Evolutionary conservation across 495 filamentous ascomycete genomes (phyloP).

Genomic region (Mytilinidion resinicola): DNA sequence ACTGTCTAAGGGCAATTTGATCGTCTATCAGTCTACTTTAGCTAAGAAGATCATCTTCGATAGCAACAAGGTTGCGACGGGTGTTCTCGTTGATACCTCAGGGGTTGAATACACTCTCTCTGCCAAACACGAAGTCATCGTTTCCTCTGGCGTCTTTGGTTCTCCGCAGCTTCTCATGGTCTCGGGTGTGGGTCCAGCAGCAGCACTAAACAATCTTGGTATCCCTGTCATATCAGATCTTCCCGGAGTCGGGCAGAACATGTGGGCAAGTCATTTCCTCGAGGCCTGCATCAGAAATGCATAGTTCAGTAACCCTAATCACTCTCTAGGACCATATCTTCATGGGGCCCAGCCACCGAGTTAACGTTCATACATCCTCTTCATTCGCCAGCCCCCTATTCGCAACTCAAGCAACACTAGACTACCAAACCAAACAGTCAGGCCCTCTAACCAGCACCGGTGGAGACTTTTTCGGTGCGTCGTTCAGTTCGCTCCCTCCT

Average conservation of each 20-base stretch:
- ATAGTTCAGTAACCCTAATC: not conserved
- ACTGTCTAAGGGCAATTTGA: constrained; percentile 22
- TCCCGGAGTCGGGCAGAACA: constrained; percentile 29
- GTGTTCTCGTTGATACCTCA: constrained; percentile 40
- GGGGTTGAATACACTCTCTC: constrained; percentile 37
- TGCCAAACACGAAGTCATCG: constrained; percentile 49
- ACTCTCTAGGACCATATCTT: constrained; percentile 18
- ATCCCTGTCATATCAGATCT: constrained; percentile 15
- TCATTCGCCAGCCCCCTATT: not conserved
- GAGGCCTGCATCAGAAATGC: not conserved
- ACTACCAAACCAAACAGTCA: constrained; percentile 8
- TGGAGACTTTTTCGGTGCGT: constrained; percentile 11
- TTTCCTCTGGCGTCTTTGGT: constrained; percentile 46
- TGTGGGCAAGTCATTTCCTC: constrained; percentile 9
- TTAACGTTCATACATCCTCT: constrained; percentile 10
- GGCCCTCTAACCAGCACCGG: constrained; percentile 22
- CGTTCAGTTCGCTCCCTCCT: not conserved
- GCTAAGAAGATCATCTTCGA: constrained; percentile 44
- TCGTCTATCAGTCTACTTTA: constrained; percentile 37
- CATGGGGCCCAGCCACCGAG: constrained; percentile 8
- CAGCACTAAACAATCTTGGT: constrained; percentile 8
- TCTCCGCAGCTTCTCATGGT: constrained; percentile 28
- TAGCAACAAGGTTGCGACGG: constrained; percentile 41
- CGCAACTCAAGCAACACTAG: not conserved
- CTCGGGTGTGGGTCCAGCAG: constrained; percentile 23